Conservation (phyloP, 2,329 filamentous ascomycete genomes). For the Stemphylium beticola region DNA sequence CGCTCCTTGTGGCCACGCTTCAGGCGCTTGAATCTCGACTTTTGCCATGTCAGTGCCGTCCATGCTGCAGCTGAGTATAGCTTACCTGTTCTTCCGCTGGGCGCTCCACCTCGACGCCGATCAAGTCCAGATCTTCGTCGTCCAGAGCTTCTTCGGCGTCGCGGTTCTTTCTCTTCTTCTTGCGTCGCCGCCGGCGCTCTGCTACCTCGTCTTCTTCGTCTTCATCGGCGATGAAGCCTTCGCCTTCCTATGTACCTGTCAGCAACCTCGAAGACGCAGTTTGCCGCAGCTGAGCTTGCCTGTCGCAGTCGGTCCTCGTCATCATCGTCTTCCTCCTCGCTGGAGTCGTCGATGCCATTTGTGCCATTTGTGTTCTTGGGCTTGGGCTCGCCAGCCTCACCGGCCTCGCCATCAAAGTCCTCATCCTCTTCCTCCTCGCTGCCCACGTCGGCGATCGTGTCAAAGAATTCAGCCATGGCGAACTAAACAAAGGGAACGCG, state of each 20-base stretch:
- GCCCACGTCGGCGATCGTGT: conserved; percentile 84
- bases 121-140: conserved; percentile 94
- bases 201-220: conserved; percentile 80
- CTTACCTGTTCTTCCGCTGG: conserved; percentile 72
- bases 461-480: conserved; percentile 67
- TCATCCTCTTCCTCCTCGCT: conserved; percentile 55
- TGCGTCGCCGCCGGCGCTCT: conserved; percentile 64
- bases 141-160: conserved; percentile 86
- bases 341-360: conserved; percentile 46
- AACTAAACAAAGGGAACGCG: conserved; percentile 37
- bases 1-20: conserved; percentile 86
- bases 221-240: conserved; percentile 96
- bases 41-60: conserved; percentile 22
- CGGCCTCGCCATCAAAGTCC: conserved; percentile 41
- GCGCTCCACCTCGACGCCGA: conserved; percentile 78
- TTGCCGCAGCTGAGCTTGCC: conserved; percentile 26
- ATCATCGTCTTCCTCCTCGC: conserved; percentile 50
- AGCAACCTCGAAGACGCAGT: conserved; percentile 11
- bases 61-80: conserved; percentile 1
- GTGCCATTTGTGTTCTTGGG: conserved; percentile 37
- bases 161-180: conserved; percentile 75
- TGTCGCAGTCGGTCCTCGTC: conserved; percentile 45
- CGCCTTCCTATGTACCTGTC: conserved; percentile 69
- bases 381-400: conserved; percentile 27
- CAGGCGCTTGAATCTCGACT: conserved; percentile 94